phyloP scores from a whole-genome alignment of 2,329 filamentous ascomycete genomes.

The Fonsecaea multimorphosa region DNA sequence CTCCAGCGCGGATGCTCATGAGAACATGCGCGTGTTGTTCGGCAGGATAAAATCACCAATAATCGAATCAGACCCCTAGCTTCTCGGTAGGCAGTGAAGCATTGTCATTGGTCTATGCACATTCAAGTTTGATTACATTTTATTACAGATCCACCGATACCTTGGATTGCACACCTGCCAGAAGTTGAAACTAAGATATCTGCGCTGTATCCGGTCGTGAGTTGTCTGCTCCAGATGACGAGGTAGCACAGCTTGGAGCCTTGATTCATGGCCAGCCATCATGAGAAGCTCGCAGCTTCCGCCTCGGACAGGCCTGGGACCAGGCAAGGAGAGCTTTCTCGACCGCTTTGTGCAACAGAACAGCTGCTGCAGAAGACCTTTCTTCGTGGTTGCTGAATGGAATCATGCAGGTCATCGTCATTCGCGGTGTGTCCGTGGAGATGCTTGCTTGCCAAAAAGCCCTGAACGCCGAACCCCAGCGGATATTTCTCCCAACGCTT shows the following conservation, averaged over 20 bases:
- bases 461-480: background rate
- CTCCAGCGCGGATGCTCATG: background rate
- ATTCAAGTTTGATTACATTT: constrained; percentile 11
- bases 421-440: background rate
- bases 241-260: background rate
- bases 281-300: background rate
- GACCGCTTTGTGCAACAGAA: background rate
- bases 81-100: background rate
- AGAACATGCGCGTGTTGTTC: background rate
- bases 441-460: too few species aligned
- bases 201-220: background rate
- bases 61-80: background rate
- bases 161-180: background rate
- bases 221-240: background rate
- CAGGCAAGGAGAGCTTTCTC: background rate
- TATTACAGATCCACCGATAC: constrained; percentile 7
- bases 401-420: background rate
- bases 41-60: background rate
- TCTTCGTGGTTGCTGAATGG: background rate
- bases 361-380: too few species aligned
- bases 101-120: background rate
- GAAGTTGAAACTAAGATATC: background rate
- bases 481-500: background rate
- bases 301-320: background rate
- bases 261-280: background rate